A percentile compares a stretch with the other conserved stretches of the same genome.
Conservation (phyloP, 306 rosid species). For the Luffa aegyptiaca region DNA sequence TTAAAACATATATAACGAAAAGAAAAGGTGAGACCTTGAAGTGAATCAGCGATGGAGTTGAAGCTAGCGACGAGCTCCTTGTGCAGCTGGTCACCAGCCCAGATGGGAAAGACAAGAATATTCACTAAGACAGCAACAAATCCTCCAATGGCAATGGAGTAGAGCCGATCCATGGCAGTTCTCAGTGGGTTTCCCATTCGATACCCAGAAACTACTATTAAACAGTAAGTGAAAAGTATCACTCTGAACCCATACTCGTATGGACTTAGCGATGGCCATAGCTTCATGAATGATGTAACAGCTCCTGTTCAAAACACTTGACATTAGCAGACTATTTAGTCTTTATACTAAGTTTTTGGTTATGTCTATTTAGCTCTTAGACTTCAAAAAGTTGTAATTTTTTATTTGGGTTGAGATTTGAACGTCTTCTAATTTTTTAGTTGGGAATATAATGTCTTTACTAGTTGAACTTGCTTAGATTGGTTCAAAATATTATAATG, state of each 20-base stretch:
- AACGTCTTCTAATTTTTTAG: too few relatives aligned
- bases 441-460: too few relatives aligned
- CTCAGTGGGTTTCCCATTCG: conserved; percentile 56
- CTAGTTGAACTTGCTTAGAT: too few relatives aligned
- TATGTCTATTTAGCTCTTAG: neutral
- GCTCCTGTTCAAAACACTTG: conserved; percentile 22
- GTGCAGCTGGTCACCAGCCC: conserved; percentile 73
- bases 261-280: conserved; percentile 42
- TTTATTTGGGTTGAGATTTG: too few relatives aligned
- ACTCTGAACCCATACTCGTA: conserved; percentile 66
- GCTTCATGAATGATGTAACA: conserved; percentile 52
- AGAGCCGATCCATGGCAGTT: conserved; percentile 44
- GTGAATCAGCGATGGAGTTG: conserved; percentile 52
- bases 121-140: conserved; percentile 53
- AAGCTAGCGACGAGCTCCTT: conserved; percentile 38
- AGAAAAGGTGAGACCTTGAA: conserved; percentile 28
- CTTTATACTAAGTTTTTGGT: too few relatives aligned
- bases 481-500: too few relatives aligned
- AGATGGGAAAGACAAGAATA: conserved; percentile 45
- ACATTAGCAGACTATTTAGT: too few relatives aligned
- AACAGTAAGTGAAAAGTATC: conserved; percentile 41
- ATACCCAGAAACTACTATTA: conserved; percentile 58
- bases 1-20: too few relatives aligned
- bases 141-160: conserved; percentile 62
- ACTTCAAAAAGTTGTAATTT: too few relatives aligned